These are phyloP conservation scores for Thraustochytrium striatum DNA, from an alignment of 352 stramenopile genomes.

Conservation along the genomic window DNA sequence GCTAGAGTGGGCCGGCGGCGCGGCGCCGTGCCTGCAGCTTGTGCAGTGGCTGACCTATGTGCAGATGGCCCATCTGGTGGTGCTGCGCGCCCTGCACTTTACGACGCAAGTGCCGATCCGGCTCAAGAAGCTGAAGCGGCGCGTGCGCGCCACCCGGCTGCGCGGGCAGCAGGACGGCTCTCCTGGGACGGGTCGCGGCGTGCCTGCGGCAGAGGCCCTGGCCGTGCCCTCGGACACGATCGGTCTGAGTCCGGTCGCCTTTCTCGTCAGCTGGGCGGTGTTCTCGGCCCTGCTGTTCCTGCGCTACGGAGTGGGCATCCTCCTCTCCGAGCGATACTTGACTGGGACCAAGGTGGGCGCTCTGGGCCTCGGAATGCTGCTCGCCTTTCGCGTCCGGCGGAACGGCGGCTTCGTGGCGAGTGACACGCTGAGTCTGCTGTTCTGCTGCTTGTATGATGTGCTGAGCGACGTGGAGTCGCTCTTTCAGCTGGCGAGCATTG, in stretches of 20 bases:
- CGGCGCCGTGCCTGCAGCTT: background rate
- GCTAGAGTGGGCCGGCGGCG: too few relatives aligned
- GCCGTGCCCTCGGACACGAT: background rate
- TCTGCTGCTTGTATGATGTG: conserved; percentile 40
- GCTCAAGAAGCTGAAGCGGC: conserved; percentile 32
- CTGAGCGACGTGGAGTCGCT: background rate
- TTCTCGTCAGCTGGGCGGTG: conserved; percentile 1
- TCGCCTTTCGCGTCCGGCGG: background rate
- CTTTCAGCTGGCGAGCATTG: conserved; percentile 6
- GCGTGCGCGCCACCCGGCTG: background rate
- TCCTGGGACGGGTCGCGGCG: background rate
- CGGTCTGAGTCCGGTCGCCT: background rate
- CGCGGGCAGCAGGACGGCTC: background rate
- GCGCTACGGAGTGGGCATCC: background rate
- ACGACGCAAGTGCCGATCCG: conserved; percentile 20
- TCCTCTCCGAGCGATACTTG: background rate
- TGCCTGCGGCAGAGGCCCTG: background rate
- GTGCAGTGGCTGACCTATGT: background rate
- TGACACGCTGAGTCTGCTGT: background rate
- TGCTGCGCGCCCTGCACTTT: conserved; percentile 17
- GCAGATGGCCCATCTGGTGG: conserved; percentile 10
- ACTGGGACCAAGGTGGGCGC: background rate
- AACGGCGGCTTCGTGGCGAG: background rate
- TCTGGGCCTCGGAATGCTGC: background rate
- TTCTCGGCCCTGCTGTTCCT: background rate